A percentile compares a stretch with the other conserved stretches of the same genome.
phyloP scores from a whole-genome alignment of 2,329 filamentous ascomycete species.

The Phialophora verrucosa region DNA sequence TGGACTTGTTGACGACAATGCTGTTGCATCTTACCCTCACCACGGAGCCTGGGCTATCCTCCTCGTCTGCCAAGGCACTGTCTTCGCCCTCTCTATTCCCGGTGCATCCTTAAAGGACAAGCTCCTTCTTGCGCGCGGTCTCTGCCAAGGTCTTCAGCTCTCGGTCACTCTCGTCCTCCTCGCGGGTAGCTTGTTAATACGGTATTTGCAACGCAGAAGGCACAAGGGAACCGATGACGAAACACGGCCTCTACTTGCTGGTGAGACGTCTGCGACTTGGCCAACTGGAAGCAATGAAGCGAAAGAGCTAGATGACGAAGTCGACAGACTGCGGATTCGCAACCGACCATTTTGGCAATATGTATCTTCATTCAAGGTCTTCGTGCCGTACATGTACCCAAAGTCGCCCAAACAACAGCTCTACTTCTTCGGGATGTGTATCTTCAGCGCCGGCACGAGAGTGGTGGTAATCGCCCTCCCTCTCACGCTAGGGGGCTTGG shows the following conservation, averaged over 20 bases:
- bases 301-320: conserved; percentile 61
- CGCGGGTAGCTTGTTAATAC: background rate
- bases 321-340: conserved; percentile 49
- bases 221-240: conserved; percentile 22
- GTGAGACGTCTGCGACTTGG: conserved; percentile 48
- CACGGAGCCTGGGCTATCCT: conserved; percentile 67
- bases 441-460: conserved; percentile 73
- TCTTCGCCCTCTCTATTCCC: conserved; percentile 15
- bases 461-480: conserved; percentile 77
- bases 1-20: conserved; percentile 58
- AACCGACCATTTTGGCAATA: conserved; percentile 64
- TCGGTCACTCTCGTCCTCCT: conserved; percentile 20
- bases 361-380: conserved; percentile 73
- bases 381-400: conserved; percentile 82
- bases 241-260: conserved; percentile 47
- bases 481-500: conserved; percentile 79
- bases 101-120: background rate
- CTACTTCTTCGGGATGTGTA: conserved; percentile 67
- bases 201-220: background rate
- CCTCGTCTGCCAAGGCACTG: conserved; percentile 58
- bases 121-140: background rate
- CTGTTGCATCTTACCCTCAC: conserved; percentile 67
- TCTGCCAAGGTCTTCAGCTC: conserved; percentile 34
- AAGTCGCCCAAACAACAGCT: conserved; percentile 69
- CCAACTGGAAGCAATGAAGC: conserved; percentile 60